These are phyloP conservation scores for Metarhizium robertsii DNA, from an alignment of 2,329 filamentous ascomycete species.

Conservation along the genomic window DNA sequence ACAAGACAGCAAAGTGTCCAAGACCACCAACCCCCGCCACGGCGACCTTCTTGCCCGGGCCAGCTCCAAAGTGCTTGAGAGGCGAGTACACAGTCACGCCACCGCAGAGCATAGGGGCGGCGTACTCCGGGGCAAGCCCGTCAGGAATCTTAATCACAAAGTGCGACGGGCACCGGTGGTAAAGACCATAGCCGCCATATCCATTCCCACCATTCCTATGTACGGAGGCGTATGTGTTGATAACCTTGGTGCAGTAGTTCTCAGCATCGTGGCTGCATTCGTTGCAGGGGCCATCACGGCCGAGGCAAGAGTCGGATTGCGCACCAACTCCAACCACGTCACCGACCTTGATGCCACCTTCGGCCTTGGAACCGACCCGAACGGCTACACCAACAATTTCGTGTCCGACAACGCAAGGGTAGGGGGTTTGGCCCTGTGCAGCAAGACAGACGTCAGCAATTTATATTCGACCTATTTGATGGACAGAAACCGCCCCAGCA, in stretches of 20 bases:
- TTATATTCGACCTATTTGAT: neutral
- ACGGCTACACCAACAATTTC: conserved; percentile 55
- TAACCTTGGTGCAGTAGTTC: conserved; percentile 31
- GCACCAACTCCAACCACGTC: conserved; percentile 56
- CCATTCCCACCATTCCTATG: conserved; percentile 18
- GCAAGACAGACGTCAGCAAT: neutral
- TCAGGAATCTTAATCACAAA: conserved; percentile 45
- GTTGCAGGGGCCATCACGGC: conserved; percentile 26
- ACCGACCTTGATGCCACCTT: conserved; percentile 43
- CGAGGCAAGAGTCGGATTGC: conserved; percentile 45
- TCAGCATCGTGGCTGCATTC: conserved; percentile 31
- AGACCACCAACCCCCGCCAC: conserved; percentile 60
- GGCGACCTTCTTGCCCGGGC: conserved; percentile 57
- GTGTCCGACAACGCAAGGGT: conserved; percentile 50
- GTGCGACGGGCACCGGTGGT: conserved; percentile 24
- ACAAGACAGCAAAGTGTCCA: conserved; percentile 60
- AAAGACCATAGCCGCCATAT: conserved; percentile 40
- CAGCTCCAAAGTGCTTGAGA: conserved; percentile 51
- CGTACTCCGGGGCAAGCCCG: conserved; percentile 27
- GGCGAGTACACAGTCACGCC: conserved; percentile 61
- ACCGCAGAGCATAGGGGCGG: conserved; percentile 60
- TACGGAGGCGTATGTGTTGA: conserved; percentile 42
- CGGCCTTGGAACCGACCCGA: conserved; percentile 39
- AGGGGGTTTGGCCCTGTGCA: conserved; percentile 9
- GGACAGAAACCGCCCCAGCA: neutral